Conservation (phyloP, 2,329 filamentous ascomycete genomes). For the Chrysosporium keratinophilum region DNA sequence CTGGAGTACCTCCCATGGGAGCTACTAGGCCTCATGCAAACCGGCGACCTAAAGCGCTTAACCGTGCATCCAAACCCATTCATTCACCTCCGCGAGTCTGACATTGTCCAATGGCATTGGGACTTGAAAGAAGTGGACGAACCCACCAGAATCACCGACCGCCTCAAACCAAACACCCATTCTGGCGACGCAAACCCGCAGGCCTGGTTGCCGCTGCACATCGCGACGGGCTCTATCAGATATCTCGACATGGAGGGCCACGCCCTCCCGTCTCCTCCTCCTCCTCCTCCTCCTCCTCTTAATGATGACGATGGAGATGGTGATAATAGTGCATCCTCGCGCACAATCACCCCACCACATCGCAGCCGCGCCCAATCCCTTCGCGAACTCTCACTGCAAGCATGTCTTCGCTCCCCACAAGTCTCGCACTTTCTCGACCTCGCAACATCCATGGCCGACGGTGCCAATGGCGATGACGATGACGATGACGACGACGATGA, state of each 20-base stretch:
- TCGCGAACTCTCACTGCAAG: constrained; percentile 33
- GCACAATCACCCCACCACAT: neutral
- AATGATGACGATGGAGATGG: no score
- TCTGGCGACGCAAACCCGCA: constrained; percentile 22
- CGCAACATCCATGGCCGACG: neutral
- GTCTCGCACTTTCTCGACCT: constrained; percentile 29
- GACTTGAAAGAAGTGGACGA: constrained; percentile 11
- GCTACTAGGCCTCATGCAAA: constrained; percentile 32
- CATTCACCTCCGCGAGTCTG: constrained; percentile 13
- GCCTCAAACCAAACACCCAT: neutral
- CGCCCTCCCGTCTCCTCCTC: no score
- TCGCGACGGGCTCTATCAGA: constrained; percentile 28
- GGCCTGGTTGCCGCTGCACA: constrained; percentile 28
- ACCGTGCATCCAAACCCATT: constrained; percentile 35
- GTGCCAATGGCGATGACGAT: constrained; percentile 17
- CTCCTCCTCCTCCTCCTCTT: neutral
- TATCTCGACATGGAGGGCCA: constrained; percentile 30
- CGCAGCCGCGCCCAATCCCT: constrained; percentile 30
- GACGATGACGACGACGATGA: constrained; percentile 16
- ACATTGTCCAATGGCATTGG: constrained; percentile 28
- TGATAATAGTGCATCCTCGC: neutral
- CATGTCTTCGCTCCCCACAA: constrained; percentile 29
- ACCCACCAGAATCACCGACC: neutral
- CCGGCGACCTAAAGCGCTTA: constrained; percentile 31
- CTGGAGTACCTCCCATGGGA: constrained; percentile 38